A percentile compares a stretch with the other conserved stretches of the same genome.
Conservation (phyloP, 2,329 filamentous ascomycete species). For the Fonsecaea erecta region DNA sequence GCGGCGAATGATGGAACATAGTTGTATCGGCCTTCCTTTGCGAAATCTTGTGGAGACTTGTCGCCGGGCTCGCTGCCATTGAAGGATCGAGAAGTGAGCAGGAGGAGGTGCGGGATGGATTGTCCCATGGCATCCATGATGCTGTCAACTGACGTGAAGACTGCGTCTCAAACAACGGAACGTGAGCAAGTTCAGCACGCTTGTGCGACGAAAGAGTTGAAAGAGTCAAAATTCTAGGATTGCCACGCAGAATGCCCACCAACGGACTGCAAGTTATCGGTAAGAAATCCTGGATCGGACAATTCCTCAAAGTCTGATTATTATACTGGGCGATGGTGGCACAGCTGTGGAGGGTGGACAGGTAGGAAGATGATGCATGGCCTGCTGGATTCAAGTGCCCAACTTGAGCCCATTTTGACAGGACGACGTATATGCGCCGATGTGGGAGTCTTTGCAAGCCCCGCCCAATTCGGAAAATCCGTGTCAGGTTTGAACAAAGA, state of each 20-base stretch:
- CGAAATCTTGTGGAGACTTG: slow-evolving; percentile 23
- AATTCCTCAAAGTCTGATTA: not conserved
- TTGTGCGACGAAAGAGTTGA: not conserved
- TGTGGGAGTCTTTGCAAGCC: not conserved
- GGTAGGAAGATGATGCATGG: not conserved
- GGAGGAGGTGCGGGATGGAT: slow-evolving; percentile 15
- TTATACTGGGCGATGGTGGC: not conserved
- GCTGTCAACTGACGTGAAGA: not conserved
- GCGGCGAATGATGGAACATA: slow-evolving; percentile 47
- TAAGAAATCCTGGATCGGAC: not conserved
- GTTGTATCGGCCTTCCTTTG: slow-evolving; percentile 37
- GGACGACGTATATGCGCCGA: not conserved
- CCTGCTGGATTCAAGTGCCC: not conserved
- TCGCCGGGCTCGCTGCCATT: slow-evolving; percentile 9
- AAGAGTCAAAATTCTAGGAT: not conserved
- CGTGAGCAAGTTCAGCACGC: not conserved
- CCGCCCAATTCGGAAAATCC: not conserved
- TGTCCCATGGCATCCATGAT: slow-evolving; percentile 1
- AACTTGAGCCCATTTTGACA: not conserved
- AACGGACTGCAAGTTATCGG: not conserved
- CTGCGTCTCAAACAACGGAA: not conserved
- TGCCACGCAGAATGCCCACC: not conserved
- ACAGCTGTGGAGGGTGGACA: not conserved
- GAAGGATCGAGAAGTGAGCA: slow-evolving; percentile 9
- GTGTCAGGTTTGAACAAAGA: not conserved